Evolutionary conservation across 2,329 filamentous ascomycete genomes (phyloP), one percentile per base, ranked within the genome.

Genomic region (Phoma sp.): DNA sequence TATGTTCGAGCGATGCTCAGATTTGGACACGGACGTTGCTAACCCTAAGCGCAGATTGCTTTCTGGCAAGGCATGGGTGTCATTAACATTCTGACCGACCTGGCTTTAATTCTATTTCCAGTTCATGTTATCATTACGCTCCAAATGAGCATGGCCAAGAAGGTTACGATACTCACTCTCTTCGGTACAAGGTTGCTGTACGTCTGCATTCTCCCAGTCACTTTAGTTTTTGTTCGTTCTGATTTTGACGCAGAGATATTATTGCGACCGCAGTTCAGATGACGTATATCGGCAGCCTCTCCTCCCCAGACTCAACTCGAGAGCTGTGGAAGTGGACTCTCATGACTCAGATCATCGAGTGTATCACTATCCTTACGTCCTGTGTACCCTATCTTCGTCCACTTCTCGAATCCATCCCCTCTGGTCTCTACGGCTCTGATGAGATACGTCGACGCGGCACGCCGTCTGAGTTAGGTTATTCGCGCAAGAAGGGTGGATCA

Each of bases 291-390:
- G 39, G 57, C 19, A 65, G 63, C 8, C 73, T 73, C 49, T 37
- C 58, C 3, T 71, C 71, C 5, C 27, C 40, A 0, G 67, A 73
- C 29, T 64, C 63, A 8, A 74, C 72, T 13, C 62, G 55, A 44
- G 61, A 66, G 25, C 58, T 74, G 1, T 74, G 71, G 71, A 73
- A 71, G 46, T 74, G 71, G 72, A 73, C 70, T 13, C 62, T 74
- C 2, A 49, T 68, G 15, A 65, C 71, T 6, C 72, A 74, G 33
- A 62, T 74, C 36, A 66, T 74, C 21, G 63, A 72, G 57, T 74
- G 70, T 57, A 69, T 73, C 32, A 74, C 71, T 0, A 73, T 74
- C 21, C 55, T 74, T 35, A 74, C 72, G 25, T 72, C 71, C 19
- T 74, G 71, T 43, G 63, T 74, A 2, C 72, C 72, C 0, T 74